Base-by-base conservation (phyloP, 768 basidiomycete species). In the Auriscalpium vulgare region DNA sequence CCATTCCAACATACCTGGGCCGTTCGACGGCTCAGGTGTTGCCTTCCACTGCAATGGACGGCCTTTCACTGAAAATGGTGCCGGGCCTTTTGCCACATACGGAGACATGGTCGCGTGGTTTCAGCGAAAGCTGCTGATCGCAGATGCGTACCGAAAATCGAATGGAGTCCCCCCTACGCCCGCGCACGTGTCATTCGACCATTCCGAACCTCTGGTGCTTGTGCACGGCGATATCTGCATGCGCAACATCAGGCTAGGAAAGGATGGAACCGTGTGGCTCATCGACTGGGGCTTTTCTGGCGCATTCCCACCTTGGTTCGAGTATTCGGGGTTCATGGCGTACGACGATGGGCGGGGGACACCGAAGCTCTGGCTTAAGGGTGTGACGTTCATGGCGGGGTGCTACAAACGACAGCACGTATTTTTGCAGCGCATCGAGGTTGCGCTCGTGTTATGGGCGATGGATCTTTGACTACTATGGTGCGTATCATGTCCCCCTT, bases 241-340 rank as follows among this genome's bases (percentile, higher is more conserved):
- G 34, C 43, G 56, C 6, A 65, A 65, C 43, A 36, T 65, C 37
- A 58, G 61, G 10, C 43, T 65, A 6, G 60, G 56, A 11, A 36
- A 43, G 2, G 62, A 63, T 43, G 54, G 55, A 17, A 37, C 46
- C 11, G 37, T 63, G n/a, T 63, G 64, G 64, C 54, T 65, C 5
- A 58, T 65, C 8, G 63, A 65, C 43, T 65, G 59, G 54, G 62
- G 50, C 19, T 56, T 35, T n/a, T 40, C 60, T 11, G 62, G 62
- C 13, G 43, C 58, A 13, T 63, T 58, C 46, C 62, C 62, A 10
- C 54, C 37, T 3, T 63, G 60, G 60, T 56, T 62, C 48, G 60
- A 61, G 48, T 34, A 43, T 53, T 35, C 51, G 23, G 14, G 47
- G 38, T 8, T 47, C 17, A 19, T 47, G 14, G 23, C 23, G 47